Evolutionary conservation across 1,139 yeast genomes (phyloP), one percentile per base, ranked within the genome.

Genomic region (Wickerhamomyces sp.): DNA sequence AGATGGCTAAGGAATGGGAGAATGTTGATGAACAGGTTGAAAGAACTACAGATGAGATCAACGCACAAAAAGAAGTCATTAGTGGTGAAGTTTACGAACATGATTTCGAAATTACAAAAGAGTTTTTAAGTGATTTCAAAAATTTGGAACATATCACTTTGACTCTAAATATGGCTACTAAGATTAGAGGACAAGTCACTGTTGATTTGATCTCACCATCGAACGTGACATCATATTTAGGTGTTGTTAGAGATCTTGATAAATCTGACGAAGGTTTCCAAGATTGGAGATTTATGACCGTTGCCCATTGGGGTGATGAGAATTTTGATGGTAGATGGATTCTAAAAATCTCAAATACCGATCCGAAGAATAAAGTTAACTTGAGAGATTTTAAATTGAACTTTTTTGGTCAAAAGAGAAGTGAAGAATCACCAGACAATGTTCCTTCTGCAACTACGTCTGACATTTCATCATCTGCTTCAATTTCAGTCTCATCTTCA

Each of bases 261-360:
- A 47, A 42, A 4, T 67, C 78, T 5, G 48, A 51, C 3, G 64
- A 57, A 2, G 96, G 96, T 0, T 83, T 86, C 47, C 52, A 55
- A 9, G 69, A 82, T 45, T 93, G 99, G 99, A 84, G 88, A 1
- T 91, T 91, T 54, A 87, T 89, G 88, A 75, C 93, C n/a, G 97
- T 93, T 16, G 97, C 95, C 3, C 97, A 91, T 57, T 91, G 98
- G 97, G 96, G 96, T 23, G 55, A 51, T 35, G 96, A 88, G 55
- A 43, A 58, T 1, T 93, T 93, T 2, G 59, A 61, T 22, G 99
- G 99, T 10, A 77, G 75, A 13, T 93, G 98, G 98, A 75, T 62
- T 23, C 54, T 91, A 18, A 75, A 71, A 46, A 89, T 89, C 1
- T 62, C 63, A 39, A 75, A 76, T 36, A 55, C 55, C 9, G 61